phyloP scores from a whole-genome alignment of 257 asterid genomes.

The Echium plantagineum region DNA sequence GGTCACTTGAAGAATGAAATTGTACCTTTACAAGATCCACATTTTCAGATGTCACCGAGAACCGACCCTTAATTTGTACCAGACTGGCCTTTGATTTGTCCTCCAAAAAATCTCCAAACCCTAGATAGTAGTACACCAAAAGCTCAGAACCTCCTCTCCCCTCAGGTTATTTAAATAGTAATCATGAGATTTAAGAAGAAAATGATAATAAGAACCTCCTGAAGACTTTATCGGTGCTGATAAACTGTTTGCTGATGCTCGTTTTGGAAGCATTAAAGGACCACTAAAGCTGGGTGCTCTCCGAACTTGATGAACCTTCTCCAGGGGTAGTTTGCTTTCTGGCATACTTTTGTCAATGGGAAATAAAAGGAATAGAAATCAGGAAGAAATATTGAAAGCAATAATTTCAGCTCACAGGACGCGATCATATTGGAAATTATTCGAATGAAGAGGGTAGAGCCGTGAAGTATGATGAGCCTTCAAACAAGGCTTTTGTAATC shows the following conservation, averaged over 20 bases:
- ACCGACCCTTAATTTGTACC: slow-evolving; percentile 97
- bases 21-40: slow-evolving; percentile 94
- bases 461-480: not conserved
- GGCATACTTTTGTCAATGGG: slow-evolving; percentile 50
- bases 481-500: not conserved
- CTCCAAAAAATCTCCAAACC: slow-evolving; percentile 71
- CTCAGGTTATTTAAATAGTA: not conserved
- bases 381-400: not conserved
- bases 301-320: slow-evolving; percentile 50
- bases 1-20: slow-evolving; percentile 10
- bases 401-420: not conserved
- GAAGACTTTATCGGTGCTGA: slow-evolving; percentile 98
- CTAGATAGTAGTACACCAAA: slow-evolving; percentile 24
- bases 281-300: slow-evolving; percentile 94
- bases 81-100: slow-evolving; percentile 78
- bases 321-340: slow-evolving; percentile 50
- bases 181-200: not conserved
- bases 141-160: not conserved
- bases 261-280: slow-evolving; percentile 84
- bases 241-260: slow-evolving; percentile 97
- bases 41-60: slow-evolving; percentile 96
- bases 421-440: not conserved
- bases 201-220: slow-evolving; percentile 41
- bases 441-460: not conserved
- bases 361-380: not conserved